Percentiles rank a stretch among this genome's conserved stretches.
phyloP scores from a whole-genome alignment of 192 early-diverging fungal species.

The Rhizophlyctis rosea region DNA sequence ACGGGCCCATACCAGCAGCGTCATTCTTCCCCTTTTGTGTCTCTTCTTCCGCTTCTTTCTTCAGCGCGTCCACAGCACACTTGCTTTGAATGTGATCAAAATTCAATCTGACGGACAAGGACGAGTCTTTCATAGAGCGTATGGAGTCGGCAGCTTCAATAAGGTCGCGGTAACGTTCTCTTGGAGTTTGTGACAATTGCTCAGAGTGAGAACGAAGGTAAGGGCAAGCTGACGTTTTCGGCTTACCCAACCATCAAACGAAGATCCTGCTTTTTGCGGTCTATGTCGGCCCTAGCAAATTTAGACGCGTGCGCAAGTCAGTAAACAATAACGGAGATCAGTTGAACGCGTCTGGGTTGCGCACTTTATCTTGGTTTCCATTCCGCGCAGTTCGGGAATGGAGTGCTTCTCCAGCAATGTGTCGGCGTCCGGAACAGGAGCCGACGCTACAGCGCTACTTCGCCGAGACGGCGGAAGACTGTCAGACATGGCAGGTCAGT shows the following conservation, averaged over 20 bases:
- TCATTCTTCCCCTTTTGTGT: slow-evolving; percentile 40
- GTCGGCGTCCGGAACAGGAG: slow-evolving; percentile 38
- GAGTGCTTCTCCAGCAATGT: slow-evolving; percentile 41
- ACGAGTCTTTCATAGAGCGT: slow-evolving; percentile 61
- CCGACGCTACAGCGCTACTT: neutral
- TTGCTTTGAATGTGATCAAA: slow-evolving; percentile 54
- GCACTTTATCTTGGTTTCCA: slow-evolving; percentile 38
- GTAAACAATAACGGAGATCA: no score
- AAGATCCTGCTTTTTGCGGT: slow-evolving; percentile 77
- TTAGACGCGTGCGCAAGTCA: no score
- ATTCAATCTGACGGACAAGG: slow-evolving; percentile 49
- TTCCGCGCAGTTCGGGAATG: slow-evolving; percentile 36
- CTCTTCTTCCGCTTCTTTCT: slow-evolving; percentile 38
- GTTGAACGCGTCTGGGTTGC: no score
- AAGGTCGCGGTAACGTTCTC: slow-evolving; percentile 81
- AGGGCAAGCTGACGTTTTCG: no score
- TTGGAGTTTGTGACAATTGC: no score
- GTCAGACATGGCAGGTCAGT: no score
- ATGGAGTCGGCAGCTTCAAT: slow-evolving; percentile 83
- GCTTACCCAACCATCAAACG: slow-evolving; percentile 82
- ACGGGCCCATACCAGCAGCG: slow-evolving; percentile 35
- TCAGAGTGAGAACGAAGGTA: no score
- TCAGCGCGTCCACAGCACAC: slow-evolving; percentile 57
- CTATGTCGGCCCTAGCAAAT: slow-evolving; percentile 65
- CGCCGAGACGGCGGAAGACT: neutral